Evolutionary conservation across 805 yeast species (phyloP).

Genomic region (Starmerella asiatica): DNA sequence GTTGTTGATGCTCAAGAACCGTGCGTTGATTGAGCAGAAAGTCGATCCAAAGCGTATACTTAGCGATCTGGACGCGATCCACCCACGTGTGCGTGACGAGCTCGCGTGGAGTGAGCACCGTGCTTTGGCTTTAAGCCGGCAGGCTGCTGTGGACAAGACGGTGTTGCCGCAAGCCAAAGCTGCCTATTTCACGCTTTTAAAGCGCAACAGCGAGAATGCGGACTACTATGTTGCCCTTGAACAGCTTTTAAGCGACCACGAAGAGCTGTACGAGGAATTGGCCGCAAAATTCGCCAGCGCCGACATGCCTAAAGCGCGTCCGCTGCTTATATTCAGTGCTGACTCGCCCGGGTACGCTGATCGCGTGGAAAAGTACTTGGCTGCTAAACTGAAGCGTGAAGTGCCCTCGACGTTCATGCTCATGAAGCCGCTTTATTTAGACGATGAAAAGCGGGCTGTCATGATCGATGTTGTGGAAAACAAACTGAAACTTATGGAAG

Average conservation of each 20-base stretch:
- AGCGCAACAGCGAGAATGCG: slow-evolving; percentile 73
- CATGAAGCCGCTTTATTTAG: slow-evolving; percentile 40
- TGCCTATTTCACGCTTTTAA: slow-evolving; percentile 53
- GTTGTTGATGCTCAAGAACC: slow-evolving; percentile 58
- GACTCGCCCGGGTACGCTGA: slow-evolving; percentile 27
- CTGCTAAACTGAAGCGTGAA: slow-evolving; percentile 54
- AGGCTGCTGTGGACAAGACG: slow-evolving; percentile 36
- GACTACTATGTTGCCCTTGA: slow-evolving; percentile 58
- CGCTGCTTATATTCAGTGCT: slow-evolving; percentile 39
- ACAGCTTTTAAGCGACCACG: slow-evolving; percentile 32
- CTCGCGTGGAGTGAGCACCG: slow-evolving; percentile 49
- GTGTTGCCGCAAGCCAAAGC: slow-evolving; percentile 37
- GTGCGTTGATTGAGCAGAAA: slow-evolving; percentile 40
- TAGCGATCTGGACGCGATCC: slow-evolving; percentile 36
- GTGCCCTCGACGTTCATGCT: slow-evolving; percentile 84
- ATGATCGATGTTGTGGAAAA: slow-evolving; percentile 7
- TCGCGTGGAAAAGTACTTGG: slow-evolving; percentile 40
- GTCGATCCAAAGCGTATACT: slow-evolving; percentile 58
- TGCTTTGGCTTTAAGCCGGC: slow-evolving; percentile 48
- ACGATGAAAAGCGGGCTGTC: slow-evolving; percentile 5
- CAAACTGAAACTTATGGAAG: slow-evolving; percentile 8
- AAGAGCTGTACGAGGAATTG: slow-evolving; percentile 46
- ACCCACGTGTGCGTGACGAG: slow-evolving; percentile 32
- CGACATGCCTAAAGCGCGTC: slow-evolving; percentile 67
- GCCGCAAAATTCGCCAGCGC: slow-evolving; percentile 64